These are phyloP conservation scores for Tylopilus felleus DNA, from an alignment of 768 basidiomycete species.

Conservation along the genomic window DNA sequence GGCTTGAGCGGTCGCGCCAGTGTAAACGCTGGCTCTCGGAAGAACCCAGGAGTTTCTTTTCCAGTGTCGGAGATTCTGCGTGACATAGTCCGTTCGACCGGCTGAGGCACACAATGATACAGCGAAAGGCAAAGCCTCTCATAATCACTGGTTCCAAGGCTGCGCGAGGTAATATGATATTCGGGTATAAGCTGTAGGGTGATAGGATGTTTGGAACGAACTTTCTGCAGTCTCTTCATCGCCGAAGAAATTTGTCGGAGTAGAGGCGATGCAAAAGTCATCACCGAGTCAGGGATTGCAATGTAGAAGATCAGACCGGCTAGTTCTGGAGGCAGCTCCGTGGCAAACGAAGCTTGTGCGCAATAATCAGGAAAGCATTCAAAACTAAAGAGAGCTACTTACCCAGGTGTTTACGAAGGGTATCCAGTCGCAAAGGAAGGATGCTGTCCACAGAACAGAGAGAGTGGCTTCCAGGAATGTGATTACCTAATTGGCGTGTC, in stretches of 20 bases:
- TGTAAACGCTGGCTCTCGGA: slow-evolving; percentile 65
- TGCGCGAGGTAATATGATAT: slow-evolving; percentile 43
- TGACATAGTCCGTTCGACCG: slow-evolving; percentile 60
- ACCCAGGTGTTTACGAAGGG: slow-evolving; percentile 68
- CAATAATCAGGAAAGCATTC: background rate
- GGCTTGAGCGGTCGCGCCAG: slow-evolving; percentile 46
- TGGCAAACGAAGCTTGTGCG: slow-evolving; percentile 46
- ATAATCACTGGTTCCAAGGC: slow-evolving; percentile 27
- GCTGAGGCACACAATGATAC: slow-evolving; percentile 66
- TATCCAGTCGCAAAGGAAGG: slow-evolving; percentile 61
- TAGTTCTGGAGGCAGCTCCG: slow-evolving; percentile 37
- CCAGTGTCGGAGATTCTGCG: slow-evolving; percentile 43
- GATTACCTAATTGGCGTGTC: slow-evolving; percentile 60
- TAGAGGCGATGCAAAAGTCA: slow-evolving; percentile 60
- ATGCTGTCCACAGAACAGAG: slow-evolving; percentile 53
- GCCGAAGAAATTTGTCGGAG: slow-evolving; percentile 70
- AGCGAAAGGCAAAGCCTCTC: slow-evolving; percentile 57
- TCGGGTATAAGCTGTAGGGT: slow-evolving; percentile 77
- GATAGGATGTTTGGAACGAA: slow-evolving; percentile 45
- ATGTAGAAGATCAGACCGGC: slow-evolving; percentile 64
- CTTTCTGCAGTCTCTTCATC: slow-evolving; percentile 53
- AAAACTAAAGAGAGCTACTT: slow-evolving; percentile 14
- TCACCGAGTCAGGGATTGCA: slow-evolving; percentile 54
- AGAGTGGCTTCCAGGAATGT: slow-evolving; percentile 49
- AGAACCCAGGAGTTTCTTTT: slow-evolving; percentile 42